Evolutionary conservation across 306 rosid species (phyloP).

Genomic region (Glycine soja): DNA sequence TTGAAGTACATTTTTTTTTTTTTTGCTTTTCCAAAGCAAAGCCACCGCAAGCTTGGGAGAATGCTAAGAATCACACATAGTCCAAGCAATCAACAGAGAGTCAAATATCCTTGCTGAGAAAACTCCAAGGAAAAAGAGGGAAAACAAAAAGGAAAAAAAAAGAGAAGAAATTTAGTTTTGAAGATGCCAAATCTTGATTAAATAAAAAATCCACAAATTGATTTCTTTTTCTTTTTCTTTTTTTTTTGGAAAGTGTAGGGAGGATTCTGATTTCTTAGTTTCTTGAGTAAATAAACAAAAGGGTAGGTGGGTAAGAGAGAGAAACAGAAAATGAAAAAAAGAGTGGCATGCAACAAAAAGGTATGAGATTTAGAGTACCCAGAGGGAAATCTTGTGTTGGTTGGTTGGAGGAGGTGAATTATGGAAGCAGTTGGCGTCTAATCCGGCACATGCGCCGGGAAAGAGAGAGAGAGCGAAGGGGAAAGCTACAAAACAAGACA

Average conservation of each 20-base stretch:
- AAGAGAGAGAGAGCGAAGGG: conserved; percentile 11
- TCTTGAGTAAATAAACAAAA: conserved; percentile 12
- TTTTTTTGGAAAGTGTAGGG: not conserved
- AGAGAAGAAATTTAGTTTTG: conserved; percentile 11
- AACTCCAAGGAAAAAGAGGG: not conserved
- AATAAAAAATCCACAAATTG: conserved; percentile 38
- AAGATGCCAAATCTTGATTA: conserved; percentile 28
- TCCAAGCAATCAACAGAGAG: not conserved
- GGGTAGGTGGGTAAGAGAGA: not conserved
- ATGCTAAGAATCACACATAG: conserved; percentile 23
- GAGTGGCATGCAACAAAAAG: conserved; percentile 43
- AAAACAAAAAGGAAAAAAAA: not conserved
- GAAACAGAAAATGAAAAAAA: not conserved
- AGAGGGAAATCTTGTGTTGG: conserved; percentile 24
- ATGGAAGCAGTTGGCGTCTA: conserved; percentile 61
- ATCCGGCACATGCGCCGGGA: conserved; percentile 68
- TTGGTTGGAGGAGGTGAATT: conserved; percentile 45
- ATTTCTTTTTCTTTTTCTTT: not conserved
- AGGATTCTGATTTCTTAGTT: not conserved
- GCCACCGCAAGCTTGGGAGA: not conserved
- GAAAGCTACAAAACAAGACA: conserved; percentile 49
- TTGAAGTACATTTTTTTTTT: not conserved
- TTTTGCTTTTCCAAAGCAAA: conserved; percentile 7
- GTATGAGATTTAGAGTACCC: conserved; percentile 51
- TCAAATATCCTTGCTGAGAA: conserved; percentile 30